Evolutionary conservation across 1,284 basidiomycete species (phyloP), one percentile per base, ranked within the genome.

Genomic region (Malassezia nana): DNA sequence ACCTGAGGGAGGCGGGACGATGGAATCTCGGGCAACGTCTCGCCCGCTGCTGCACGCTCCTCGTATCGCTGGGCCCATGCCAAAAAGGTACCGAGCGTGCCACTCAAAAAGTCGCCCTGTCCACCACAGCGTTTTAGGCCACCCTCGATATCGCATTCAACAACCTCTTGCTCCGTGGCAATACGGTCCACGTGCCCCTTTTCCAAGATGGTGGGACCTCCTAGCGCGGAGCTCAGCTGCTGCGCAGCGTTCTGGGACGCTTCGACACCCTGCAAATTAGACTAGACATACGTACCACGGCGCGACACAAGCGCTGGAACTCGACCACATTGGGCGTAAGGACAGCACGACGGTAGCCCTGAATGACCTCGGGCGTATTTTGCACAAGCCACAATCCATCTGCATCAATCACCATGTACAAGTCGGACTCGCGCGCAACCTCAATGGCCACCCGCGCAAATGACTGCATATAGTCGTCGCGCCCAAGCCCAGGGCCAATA

Each of bases 291-390:
- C 52, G 30, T 35, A 54, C 87, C 46, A 86, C 76, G 55, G 81
- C 80, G 52, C 89, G 82, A 57, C 83, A 84, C 25, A 98, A 76
- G 10, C 91, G 79, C 64, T 83, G 83, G 75, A 98, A 96, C 74
- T 98, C 92, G 58, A 88, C 86, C 10, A 94, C 82, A 64, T 98
- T 98, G 0, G 94, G 92, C 0, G 94, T 98, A 38, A 96, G 76
- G 2, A 92, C 83, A 0, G 83, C 86, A 20, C 83, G 81, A 13
- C 81, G 77, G 74, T 91, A 92, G 0, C 89, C 89, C 61, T 80
- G 79, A 50, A 98, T 82, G 41, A 88, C 74, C 6, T 80, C 77
- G 0, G 84, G 79, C 52, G 91, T 83, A 65, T 86, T 81, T 26
- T 87, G 84, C 41, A 87, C 76, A 74, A 87, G 78, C 78, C 80